phyloP scores from a whole-genome alignment of 2,329 filamentous ascomycete species.

The Neoarthrinium moseri region DNA sequence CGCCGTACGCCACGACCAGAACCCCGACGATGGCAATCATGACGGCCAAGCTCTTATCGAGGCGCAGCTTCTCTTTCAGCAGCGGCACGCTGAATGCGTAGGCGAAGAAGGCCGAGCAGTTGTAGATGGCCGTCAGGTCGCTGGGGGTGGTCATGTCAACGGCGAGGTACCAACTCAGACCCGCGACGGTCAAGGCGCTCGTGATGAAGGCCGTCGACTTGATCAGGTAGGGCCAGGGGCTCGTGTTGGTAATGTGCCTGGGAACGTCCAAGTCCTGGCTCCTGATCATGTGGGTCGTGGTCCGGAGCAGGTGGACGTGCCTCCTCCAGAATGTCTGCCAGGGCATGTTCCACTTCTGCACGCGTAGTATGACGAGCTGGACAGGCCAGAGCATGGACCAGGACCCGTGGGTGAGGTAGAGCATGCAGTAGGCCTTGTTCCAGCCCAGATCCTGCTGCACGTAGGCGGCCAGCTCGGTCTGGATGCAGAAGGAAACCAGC shows the following conservation, averaged over 20 bases:
- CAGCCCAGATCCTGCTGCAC: slow-evolving; percentile 90
- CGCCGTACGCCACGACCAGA: slow-evolving; percentile 92
- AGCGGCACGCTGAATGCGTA: slow-evolving; percentile 95
- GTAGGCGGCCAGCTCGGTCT: slow-evolving; percentile 94
- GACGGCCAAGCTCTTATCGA: slow-evolving; percentile 85
- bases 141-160: slow-evolving; percentile 90
- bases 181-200: slow-evolving; percentile 81
- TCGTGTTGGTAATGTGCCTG: slow-evolving; percentile 35
- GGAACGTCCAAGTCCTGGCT: slow-evolving; percentile 70
- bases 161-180: slow-evolving; percentile 92
- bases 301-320: slow-evolving; percentile 49
- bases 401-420: slow-evolving; percentile 94
- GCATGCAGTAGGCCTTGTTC: slow-evolving; percentile 99
- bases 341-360: slow-evolving; percentile 75
- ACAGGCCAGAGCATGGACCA: slow-evolving; percentile 88
- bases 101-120: slow-evolving; percentile 97
- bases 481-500: slow-evolving; percentile 83
- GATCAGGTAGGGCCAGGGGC: slow-evolving; percentile 67
- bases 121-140: slow-evolving; percentile 97
- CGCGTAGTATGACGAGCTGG: slow-evolving; percentile 75
- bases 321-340: slow-evolving; percentile 84
- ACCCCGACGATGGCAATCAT: slow-evolving; percentile 85
- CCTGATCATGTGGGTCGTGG: slow-evolving; percentile 78
- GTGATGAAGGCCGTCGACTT: slow-evolving; percentile 81
- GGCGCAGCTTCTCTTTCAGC: slow-evolving; percentile 77